A percentile compares a stretch with the other conserved stretches of the same genome.
These are phyloP conservation scores for Phytophthora melonis DNA, from an alignment of 352 stramenopile species.

Conservation along the genomic window DNA sequence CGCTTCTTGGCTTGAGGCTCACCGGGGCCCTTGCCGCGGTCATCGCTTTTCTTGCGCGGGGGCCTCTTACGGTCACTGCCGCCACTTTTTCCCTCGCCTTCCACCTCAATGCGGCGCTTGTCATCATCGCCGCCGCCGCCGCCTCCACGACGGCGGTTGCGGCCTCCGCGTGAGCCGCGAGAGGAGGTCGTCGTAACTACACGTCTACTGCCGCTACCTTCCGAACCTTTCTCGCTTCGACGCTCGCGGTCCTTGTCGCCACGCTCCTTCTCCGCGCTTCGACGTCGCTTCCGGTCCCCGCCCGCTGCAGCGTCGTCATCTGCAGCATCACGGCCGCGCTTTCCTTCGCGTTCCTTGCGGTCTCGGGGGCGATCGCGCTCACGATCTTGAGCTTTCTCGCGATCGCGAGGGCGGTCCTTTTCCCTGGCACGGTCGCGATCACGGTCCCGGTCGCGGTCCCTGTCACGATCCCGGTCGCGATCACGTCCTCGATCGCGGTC, in stretches of 20 bases:
- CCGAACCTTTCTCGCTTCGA: slow-evolving; percentile 27
- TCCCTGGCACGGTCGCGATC: slow-evolving; percentile 35
- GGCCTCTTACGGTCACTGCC: slow-evolving; percentile 44
- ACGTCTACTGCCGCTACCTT: slow-evolving; percentile 40
- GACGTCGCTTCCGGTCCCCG: slow-evolving; percentile 41
- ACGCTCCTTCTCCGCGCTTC: slow-evolving; percentile 34
- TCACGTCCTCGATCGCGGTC: slow-evolving; percentile 38
- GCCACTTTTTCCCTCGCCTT: slow-evolving; percentile 42
- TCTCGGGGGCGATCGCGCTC: slow-evolving; percentile 42
- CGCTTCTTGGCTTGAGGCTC: slow-evolving; percentile 81
- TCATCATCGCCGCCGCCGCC: slow-evolving; percentile 42
- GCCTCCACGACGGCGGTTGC: slow-evolving; percentile 46
- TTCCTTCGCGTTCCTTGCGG: slow-evolving; percentile 50
- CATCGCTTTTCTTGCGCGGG: slow-evolving; percentile 55
- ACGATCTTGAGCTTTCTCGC: slow-evolving; percentile 40
- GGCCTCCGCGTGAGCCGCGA: slow-evolving; percentile 40
- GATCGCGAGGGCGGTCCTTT: slow-evolving; percentile 40
- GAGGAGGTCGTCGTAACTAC: slow-evolving; percentile 60
- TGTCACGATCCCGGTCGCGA: slow-evolving; percentile 43
- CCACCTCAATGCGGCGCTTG: slow-evolving; percentile 69
- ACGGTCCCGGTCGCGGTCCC: slow-evolving; percentile 32
- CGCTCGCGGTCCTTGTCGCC: slow-evolving; percentile 13
- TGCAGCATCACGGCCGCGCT: slow-evolving; percentile 45
- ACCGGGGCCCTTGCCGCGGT: slow-evolving; percentile 56
- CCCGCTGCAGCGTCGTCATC: slow-evolving; percentile 27